These are phyloP conservation scores for Phalaenopsis equestris DNA, from an alignment of 106 monocot species.

Conservation along the genomic window DNA sequence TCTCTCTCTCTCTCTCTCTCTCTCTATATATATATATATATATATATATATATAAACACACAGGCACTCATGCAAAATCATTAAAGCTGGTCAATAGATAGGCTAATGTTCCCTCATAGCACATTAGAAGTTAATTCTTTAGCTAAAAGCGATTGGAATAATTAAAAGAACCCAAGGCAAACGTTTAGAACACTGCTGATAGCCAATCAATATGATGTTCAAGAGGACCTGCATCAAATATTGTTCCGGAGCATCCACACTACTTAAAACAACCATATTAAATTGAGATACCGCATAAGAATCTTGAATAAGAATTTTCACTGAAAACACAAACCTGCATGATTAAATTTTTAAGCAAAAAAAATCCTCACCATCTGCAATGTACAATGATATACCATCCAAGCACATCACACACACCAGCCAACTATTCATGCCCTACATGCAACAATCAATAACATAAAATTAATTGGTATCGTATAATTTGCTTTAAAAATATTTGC, in stretches of 20 bases:
- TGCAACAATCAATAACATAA: too few species aligned
- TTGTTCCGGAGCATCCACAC: neutral
- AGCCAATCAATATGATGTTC: neutral
- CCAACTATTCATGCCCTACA: too few species aligned
- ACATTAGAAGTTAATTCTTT: neutral
- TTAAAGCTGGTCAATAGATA: neutral
- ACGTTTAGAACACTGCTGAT: neutral
- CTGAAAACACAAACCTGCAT: neutral
- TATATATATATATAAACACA: too few species aligned
- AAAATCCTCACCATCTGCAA: too few species aligned
- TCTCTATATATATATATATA: too few species aligned
- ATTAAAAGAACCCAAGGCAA: neutral
- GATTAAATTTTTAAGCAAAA: neutral
- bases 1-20: too few species aligned
- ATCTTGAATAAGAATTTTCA: neutral
- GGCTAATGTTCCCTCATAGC: neutral
- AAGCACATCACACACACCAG: too few species aligned
- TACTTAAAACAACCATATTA: neutral
- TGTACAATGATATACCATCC: too few species aligned
- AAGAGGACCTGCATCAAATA: neutral
- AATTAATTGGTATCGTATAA: too few species aligned
- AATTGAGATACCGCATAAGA: neutral
- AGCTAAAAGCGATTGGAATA: neutral
- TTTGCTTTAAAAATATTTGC: too few species aligned
- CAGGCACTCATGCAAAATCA: too few species aligned